Base-by-base conservation (phyloP, 805 yeast genomes). In the Wickerhamomyces xylosicus region DNA sequence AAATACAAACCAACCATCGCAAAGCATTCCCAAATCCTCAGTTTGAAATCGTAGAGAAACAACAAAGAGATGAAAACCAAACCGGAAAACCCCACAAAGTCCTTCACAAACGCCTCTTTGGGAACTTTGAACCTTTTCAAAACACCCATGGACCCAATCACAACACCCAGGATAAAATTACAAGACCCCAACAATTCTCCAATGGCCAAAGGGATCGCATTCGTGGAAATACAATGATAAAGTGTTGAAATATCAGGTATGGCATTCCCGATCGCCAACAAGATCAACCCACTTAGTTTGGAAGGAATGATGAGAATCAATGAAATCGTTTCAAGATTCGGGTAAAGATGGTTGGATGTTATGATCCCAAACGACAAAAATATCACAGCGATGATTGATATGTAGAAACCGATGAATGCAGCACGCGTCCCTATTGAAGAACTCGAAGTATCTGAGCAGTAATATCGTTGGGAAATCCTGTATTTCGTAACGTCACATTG, bases 151-250 rank as follows among this genome's bases (percentile, higher is more conserved):
- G 76, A 57, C 0, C 97, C 97, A 19, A 85, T 67, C 0, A 90
- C 84, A 11, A 85, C 80, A 1, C 90, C 76, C 3, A 83, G 69
- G 15, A 89, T 75, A 52, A 92, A 87, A 34, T 83, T 74, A 0
- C 94, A 84, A 2, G 96, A 92, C 1, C 98, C 97, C 25, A 87
- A 60, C n/a, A 90, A 64, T 56, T 89, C 97, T 1, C 96, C 92
- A 6, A 90, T 61, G 0, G 97, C 97, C 53, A 90, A 63, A 0
- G 85, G 72, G 0, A 81, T 75, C 1, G 85, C 74, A n/a, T 74
- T 79, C 1, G 76, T 61, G 11, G 70, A 67, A 75, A 92, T 72
- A 3, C 97, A 95, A 36, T 80, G 78, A 54, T 77, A 85, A 0
- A 95, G 86, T 35, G 90, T 74, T 29, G 87, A 71, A 3, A 90